Conservation (phyloP, 129 eudicot genomes). For the Heracleum sosnowskyi region DNA sequence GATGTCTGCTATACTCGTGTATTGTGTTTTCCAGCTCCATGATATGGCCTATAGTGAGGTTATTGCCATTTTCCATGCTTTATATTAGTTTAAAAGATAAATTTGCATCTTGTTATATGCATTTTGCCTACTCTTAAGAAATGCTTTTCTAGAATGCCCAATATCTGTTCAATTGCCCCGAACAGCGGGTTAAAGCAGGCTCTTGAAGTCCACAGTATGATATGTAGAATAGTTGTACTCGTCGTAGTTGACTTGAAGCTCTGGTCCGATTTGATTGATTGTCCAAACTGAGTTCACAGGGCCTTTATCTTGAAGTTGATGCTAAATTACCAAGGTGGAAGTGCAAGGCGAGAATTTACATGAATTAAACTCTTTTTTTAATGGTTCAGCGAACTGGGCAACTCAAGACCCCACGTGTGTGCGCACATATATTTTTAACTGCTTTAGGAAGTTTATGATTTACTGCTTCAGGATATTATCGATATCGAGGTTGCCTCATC, state of each 20-base stretch:
- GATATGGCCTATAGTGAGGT: conserved; percentile 58
- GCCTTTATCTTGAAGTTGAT: background rate
- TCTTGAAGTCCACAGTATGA: background rate
- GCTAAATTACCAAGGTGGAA: background rate
- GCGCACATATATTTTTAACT: background rate
- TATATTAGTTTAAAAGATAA: background rate
- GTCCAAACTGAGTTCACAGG: background rate
- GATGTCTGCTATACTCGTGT: conserved; percentile 37
- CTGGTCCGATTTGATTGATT: background rate
- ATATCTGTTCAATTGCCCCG: too few relatives aligned
- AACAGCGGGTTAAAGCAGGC: too few relatives aligned
- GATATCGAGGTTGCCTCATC: background rate
- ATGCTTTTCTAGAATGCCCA: too few relatives aligned
- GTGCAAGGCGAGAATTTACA: background rate
- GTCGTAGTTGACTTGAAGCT: background rate
- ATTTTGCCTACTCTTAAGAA: background rate
- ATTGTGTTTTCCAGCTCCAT: conserved; percentile 41
- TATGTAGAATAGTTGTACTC: background rate
- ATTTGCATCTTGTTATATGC: background rate
- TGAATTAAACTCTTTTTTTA: background rate
- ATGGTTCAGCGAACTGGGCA: background rate
- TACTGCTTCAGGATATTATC: background rate
- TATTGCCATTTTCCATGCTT: background rate
- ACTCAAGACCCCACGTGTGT: background rate
- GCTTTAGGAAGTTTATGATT: background rate